A percentile compares a stretch with the other conserved stretches of the same genome.
These are phyloP conservation scores for Starmerella apis DNA, from an alignment of 805 yeast species.

Conservation along the genomic window DNA sequence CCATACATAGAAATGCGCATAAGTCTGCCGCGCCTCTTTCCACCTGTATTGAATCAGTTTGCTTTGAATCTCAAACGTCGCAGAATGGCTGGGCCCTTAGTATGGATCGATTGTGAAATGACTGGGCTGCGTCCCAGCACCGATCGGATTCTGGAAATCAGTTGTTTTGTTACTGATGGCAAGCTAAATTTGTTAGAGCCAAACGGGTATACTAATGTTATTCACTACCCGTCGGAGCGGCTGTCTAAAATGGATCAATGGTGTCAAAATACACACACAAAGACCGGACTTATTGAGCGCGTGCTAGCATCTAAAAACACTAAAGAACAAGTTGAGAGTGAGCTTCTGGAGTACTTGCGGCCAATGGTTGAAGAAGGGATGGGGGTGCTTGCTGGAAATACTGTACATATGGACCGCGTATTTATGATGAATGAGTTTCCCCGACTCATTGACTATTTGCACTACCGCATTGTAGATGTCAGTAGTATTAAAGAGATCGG, in stretches of 20 bases:
- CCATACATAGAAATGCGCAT: neutral
- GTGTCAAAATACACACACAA: constrained; percentile 76
- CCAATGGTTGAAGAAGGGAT: constrained; percentile 36
- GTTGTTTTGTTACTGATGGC: constrained; percentile 83
- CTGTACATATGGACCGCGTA: constrained; percentile 81
- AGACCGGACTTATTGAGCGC: constrained; percentile 62
- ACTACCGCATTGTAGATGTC: constrained; percentile 82
- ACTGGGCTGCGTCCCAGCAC: constrained; percentile 71
- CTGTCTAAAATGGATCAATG: constrained; percentile 75
- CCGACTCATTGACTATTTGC: constrained; percentile 42
- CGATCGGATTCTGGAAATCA: constrained; percentile 82
- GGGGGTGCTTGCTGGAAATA: constrained; percentile 81
- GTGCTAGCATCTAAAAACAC: constrained; percentile 50
- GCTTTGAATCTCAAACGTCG: constrained; percentile 2
- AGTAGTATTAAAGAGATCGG: constrained; percentile 77
- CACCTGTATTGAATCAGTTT: neutral
- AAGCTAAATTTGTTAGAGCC: constrained; percentile 56
- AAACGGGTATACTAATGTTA: constrained; percentile 68
- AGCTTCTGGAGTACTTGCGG: constrained; percentile 51
- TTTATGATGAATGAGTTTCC: constrained; percentile 84
- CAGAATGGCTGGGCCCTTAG: constrained; percentile 35
- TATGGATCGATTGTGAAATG: constrained; percentile 99
- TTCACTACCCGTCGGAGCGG: constrained; percentile 51
- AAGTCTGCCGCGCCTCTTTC: neutral
- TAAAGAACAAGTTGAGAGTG: constrained; percentile 50